Evolutionary conservation across 352 stramenopile genomes (phyloP).

Genomic region (Paralagenidium karlingii): DNA sequence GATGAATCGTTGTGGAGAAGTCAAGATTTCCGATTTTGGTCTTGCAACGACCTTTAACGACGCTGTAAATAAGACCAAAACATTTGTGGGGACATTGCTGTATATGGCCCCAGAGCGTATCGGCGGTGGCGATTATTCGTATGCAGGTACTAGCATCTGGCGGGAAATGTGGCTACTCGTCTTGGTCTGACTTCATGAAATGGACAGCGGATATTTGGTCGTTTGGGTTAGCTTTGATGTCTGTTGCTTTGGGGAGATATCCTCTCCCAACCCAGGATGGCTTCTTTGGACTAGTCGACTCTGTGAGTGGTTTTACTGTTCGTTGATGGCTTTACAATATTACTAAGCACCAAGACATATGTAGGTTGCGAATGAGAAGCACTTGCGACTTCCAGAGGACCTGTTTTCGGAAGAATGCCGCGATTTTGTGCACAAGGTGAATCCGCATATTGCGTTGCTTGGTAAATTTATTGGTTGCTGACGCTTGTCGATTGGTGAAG

Average conservation of each 20-base stretch:
- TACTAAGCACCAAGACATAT: neutral
- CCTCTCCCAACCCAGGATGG: slow-evolving; percentile 75
- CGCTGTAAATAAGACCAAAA: slow-evolving; percentile 66
- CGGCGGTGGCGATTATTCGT: slow-evolving; percentile 83
- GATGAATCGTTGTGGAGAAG: slow-evolving; percentile 71
- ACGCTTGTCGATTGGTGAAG: slow-evolving; percentile 7
- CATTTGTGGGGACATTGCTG: slow-evolving; percentile 87
- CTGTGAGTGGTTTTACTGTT: slow-evolving; percentile 18
- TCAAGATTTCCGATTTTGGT: slow-evolving; percentile 86
- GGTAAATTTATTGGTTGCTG: neutral
- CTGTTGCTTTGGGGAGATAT: slow-evolving; percentile 71
- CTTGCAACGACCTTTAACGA: slow-evolving; percentile 72
- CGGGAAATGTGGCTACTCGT: neutral
- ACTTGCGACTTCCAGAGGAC: slow-evolving; percentile 44
- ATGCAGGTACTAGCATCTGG: slow-evolving; percentile 26
- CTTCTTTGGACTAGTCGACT: slow-evolving; percentile 82
- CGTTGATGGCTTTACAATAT: neutral
- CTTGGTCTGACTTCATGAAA: neutral
- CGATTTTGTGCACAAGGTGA: slow-evolving; percentile 57
- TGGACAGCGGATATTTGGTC: slow-evolving; percentile 69
- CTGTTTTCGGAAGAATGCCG: slow-evolving; percentile 54
- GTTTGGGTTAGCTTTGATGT: slow-evolving; percentile 66
- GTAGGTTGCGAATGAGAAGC: slow-evolving; percentile 70
- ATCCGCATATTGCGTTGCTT: neutral
- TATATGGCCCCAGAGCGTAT: slow-evolving; percentile 95